Evolutionary conservation across 23 red algal species (phyloP), one percentile per base, ranked within the genome.

Genomic region (Pyropia yezoensis): DNA sequence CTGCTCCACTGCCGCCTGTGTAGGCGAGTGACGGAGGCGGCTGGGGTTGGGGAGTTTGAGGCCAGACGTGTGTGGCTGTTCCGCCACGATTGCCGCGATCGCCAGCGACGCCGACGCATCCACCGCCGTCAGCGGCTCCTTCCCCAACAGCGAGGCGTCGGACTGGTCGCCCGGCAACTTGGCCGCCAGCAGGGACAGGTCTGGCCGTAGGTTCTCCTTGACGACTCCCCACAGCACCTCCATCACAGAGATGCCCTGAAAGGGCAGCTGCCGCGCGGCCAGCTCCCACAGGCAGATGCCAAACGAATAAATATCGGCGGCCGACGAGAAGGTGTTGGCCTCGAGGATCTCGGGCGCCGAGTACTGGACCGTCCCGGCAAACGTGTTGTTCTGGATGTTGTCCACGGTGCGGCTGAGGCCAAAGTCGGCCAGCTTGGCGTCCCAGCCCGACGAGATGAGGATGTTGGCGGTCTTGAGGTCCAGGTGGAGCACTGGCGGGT

Each of bases 261-360:
- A 95, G 16, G 89, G 89, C 19, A 95, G 45, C 50, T 83, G 65
- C 26, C 73, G 52, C 2, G 89, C 68, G 65, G 79, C 73, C 71
- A 95, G 67, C 67, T 95, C 89, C 89, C 89, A 95, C 62, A 83
- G 49, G 34, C 77, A 70, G 9, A 95, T 73, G 12, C 89, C 89
- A 61, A 95, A 82, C 18, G 89, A 95, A 51, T 95, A 95, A 15
- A 95, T 57, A 62, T 95, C 89, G 25, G 61, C 79, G 61, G 49
- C 71, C 18, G 76, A 74, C 54, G 79, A 75, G 60, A 66, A 74
- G 61, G 52, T 82, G 49, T 73, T 83, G 80, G 68, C 71, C 50
- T 75, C 63, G 11, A 95, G 58, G 50, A 95, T 72, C 25, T 95
- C 89, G 15, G 89, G 89, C 14, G 89, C 89, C 21, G 89, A 71